Evolutionary conservation across 495 filamentous ascomycete species (phyloP).

Genomic region (Xylaria cubensis): DNA sequence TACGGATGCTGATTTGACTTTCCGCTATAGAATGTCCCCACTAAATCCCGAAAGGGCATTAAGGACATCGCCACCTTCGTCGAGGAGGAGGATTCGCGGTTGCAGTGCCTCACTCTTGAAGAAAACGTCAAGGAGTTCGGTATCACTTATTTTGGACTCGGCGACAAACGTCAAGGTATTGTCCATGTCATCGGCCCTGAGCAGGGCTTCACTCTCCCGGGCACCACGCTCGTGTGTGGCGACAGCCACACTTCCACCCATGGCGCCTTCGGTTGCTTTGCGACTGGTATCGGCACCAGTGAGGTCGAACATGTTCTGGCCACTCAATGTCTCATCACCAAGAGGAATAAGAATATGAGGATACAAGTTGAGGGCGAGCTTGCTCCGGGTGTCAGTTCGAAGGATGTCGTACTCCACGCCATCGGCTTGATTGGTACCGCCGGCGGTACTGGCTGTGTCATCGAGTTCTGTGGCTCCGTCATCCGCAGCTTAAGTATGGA

Average conservation of each 20-base stretch:
- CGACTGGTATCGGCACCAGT: slow-evolving; percentile 96
- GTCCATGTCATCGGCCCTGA: slow-evolving; percentile 99
- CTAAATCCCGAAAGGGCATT: slow-evolving; percentile 84
- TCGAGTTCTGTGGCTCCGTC: slow-evolving; percentile 95
- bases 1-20: slow-evolving; percentile 5
- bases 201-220: slow-evolving; percentile 97
- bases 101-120: slow-evolving; percentile 93
- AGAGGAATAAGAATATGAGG: slow-evolving; percentile 97
- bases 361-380: slow-evolving; percentile 93
- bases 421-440: slow-evolving; percentile 96
- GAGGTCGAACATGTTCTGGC: slow-evolving; percentile 99
- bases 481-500: slow-evolving; percentile 93
- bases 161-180: slow-evolving; percentile 96
- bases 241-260: slow-evolving; percentile 98
- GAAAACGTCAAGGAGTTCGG: slow-evolving; percentile 97
- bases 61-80: slow-evolving; percentile 89
- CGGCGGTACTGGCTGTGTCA: slow-evolving; percentile 91
- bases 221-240: slow-evolving; percentile 96
- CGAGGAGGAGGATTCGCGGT: slow-evolving; percentile 89
- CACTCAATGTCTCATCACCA: slow-evolving; percentile 92
- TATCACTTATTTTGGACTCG: slow-evolving; percentile 96
- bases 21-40: slow-evolving; percentile 83
- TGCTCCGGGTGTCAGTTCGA: slow-evolving; percentile 90
- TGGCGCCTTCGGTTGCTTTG: slow-evolving; percentile 93
- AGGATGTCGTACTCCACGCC: slow-evolving; percentile 93